Conservation (phyloP, 257 asterid species). For the Capsicum chinense region DNA sequence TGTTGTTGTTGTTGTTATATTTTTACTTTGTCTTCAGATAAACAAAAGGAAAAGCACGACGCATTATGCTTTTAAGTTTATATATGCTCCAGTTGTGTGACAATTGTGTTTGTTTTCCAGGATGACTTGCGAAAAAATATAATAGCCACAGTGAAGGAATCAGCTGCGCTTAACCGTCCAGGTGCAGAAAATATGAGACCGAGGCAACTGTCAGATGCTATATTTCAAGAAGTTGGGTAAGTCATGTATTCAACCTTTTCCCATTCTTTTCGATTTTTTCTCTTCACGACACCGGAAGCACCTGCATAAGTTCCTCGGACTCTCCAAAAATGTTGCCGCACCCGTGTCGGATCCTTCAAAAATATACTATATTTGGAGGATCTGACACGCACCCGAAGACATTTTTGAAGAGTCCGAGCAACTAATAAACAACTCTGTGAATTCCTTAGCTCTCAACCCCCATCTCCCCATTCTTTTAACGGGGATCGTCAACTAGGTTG, state of each 20-base stretch:
- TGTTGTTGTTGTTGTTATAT: background rate
- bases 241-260: conserved; percentile 25
- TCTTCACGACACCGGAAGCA: background rate
- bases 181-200: conserved; percentile 88
- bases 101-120: conserved; percentile 41
- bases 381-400: too few relatives aligned
- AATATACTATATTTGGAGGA: too few relatives aligned
- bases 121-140: conserved; percentile 69
- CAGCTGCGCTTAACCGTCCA: conserved; percentile 69
- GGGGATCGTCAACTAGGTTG: background rate
- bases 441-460: background rate
- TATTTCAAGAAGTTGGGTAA: conserved; percentile 95
- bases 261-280: background rate
- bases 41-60: background rate
- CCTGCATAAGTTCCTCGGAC: background rate
- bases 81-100: conserved; percentile 10
- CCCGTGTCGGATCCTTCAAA: too few relatives aligned
- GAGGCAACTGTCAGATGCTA: conserved; percentile 93
- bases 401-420: too few relatives aligned
- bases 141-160: conserved; percentile 71
- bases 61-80: background rate
- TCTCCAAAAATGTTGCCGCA: too few relatives aligned
- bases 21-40: background rate
- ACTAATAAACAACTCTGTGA: background rate
- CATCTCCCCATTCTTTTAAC: background rate